Conservation (phyloP, 495 filamentous ascomycete genomes). For the Wilcoxina mikolae region DNA sequence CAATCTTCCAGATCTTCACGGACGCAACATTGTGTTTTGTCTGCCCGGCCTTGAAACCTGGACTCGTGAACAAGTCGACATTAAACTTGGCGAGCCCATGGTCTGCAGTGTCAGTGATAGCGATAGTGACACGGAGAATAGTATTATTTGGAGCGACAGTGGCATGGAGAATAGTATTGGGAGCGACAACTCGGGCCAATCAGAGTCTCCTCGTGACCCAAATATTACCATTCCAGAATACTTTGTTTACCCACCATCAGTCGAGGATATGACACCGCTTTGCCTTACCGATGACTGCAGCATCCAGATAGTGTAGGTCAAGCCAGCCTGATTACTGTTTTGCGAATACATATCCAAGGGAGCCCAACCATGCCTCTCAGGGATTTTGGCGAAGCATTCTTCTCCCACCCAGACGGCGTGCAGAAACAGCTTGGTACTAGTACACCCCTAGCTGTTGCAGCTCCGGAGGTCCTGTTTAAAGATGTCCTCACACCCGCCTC, state of each 20-base stretch:
- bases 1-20: background rate
- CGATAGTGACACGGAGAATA: background rate
- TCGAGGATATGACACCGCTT: background rate
- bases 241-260: background rate
- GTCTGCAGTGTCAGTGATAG: background rate
- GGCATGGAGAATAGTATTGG: background rate
- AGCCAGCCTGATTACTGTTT: background rate
- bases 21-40: constrained; percentile 2
- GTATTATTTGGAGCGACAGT: background rate
- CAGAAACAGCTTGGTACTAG: constrained; percentile 1
- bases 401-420: background rate
- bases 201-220: background rate
- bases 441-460: background rate
- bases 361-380: too few species aligned
- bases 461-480: background rate
- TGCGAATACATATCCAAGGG: background rate
- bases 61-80: constrained; percentile 1
- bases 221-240: background rate
- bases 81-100: background rate
- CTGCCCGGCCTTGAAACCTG: constrained; percentile 5
- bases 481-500: background rate
- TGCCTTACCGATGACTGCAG: background rate
- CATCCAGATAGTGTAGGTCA: too few species aligned
- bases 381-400: constrained; percentile 8
- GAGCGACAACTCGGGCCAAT: background rate